phyloP scores from a whole-genome alignment of 176 grass and related monocot species.

The Musa troglodytarum region DNA sequence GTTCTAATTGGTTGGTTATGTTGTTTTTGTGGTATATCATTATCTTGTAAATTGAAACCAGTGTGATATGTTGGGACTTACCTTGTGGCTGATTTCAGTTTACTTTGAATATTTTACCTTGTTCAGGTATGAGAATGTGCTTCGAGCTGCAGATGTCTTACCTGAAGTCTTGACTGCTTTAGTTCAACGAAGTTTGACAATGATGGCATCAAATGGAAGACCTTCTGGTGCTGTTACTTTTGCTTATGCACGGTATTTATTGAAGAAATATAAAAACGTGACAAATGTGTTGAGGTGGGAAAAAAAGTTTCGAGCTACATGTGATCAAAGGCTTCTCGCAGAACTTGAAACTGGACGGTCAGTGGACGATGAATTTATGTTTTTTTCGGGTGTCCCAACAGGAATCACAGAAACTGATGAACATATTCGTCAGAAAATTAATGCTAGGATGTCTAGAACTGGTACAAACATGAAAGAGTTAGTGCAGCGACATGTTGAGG shows the following conservation, averaged over 20 bases:
- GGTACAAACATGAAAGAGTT: slow-evolving; percentile 82
- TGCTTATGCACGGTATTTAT: slow-evolving; percentile 70
- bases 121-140: slow-evolving; percentile 78
- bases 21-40: neutral
- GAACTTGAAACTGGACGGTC: slow-evolving; percentile 79
- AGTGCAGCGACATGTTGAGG: slow-evolving; percentile 70
- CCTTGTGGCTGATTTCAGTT: neutral
- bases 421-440: slow-evolving; percentile 67
- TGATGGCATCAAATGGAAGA: slow-evolving; percentile 45
- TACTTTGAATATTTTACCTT: neutral
- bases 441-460: slow-evolving; percentile 54
- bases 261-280: slow-evolving; percentile 85
- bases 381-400: slow-evolving; percentile 37
- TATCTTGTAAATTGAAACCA: neutral
- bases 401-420: slow-evolving; percentile 75
- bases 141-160: slow-evolving; percentile 69
- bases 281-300: slow-evolving; percentile 75
- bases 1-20: neutral
- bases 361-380: slow-evolving; percentile 66
- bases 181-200: slow-evolving; percentile 36
- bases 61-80: neutral
- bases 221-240: slow-evolving; percentile 49
- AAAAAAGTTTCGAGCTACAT: slow-evolving; percentile 64
- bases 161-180: slow-evolving; percentile 73
- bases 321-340: slow-evolving; percentile 76